Evolutionary conservation across 169 alveolate genomes (phyloP).

Genomic region (Theileria orientalis): DNA sequence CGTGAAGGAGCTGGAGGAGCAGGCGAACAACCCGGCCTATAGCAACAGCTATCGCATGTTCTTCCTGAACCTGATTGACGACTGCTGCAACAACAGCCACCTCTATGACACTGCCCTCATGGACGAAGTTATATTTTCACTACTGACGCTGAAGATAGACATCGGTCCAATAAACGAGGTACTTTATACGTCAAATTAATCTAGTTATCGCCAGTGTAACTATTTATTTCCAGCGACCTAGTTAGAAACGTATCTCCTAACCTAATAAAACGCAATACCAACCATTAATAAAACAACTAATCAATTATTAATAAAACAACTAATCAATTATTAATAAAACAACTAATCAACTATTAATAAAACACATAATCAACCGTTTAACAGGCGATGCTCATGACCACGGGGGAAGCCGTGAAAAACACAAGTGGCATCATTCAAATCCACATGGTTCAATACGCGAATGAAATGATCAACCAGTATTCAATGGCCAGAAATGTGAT

Average conservation of each 20-base stretch:
- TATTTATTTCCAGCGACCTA: constrained; percentile 25
- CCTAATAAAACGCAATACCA: too few relatives aligned
- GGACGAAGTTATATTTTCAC: constrained; percentile 18
- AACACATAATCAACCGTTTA: neutral
- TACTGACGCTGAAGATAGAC: constrained; percentile 54
- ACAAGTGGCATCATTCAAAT: constrained; percentile 25
- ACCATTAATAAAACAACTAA: too few relatives aligned
- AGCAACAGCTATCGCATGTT: constrained; percentile 39
- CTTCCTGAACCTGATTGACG: constrained; percentile 57
- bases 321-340: too few relatives aligned
- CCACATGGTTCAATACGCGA: neutral
- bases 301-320: too few relatives aligned
- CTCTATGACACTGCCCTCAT: constrained; percentile 13
- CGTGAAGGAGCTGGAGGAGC: neutral
- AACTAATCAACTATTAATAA: too few relatives aligned
- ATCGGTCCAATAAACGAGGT: constrained; percentile 53
- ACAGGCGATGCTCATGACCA: constrained; percentile 14
- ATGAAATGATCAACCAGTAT: constrained; percentile 21
- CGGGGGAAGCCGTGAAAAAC: constrained; percentile 14
- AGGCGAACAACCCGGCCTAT: constrained; percentile 23
- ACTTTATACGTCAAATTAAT: neutral
- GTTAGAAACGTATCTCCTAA: constrained; percentile 18
- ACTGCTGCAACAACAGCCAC: constrained; percentile 39
- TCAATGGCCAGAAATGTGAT: constrained; percentile 29
- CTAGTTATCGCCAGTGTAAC: too few relatives aligned